Conservation (phyloP, 371 early-diverging fungal genomes). For the Actinomortierella wolfii region DNA sequence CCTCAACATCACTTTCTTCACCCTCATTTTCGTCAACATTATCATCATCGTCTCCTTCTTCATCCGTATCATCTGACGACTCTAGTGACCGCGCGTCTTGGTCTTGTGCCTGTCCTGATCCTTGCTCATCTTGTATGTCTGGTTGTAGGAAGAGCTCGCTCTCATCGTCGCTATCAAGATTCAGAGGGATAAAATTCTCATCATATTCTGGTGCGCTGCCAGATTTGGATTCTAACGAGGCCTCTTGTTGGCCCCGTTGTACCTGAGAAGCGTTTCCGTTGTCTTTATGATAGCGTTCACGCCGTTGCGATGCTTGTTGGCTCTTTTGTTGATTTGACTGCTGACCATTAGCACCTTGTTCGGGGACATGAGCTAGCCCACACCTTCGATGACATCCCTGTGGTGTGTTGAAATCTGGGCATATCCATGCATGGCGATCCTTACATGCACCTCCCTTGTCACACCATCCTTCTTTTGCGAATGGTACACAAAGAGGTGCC, state of each 20-base stretch:
- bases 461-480: constrained; percentile 65
- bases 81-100: neutral
- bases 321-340: constrained; percentile 19
- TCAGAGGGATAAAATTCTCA: constrained; percentile 41
- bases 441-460: constrained; percentile 52
- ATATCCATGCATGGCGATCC: constrained; percentile 62
- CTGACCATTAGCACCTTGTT: constrained; percentile 32
- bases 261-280: constrained; percentile 10
- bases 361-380: constrained; percentile 59
- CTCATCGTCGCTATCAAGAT: constrained; percentile 20
- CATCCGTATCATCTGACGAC: too few relatives aligned
- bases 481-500: constrained; percentile 60
- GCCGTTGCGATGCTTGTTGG: constrained; percentile 11
- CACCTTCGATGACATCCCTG: constrained; percentile 63
- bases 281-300: neutral
- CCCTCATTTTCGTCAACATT: constrained; percentile 10
- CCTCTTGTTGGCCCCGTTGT: constrained; percentile 1
- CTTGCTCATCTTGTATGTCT: too few relatives aligned
- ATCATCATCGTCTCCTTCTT: too few relatives aligned
- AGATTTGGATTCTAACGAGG: neutral
- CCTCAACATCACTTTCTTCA: constrained; percentile 22
- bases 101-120: neutral
- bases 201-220: constrained; percentile 11
- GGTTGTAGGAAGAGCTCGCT: too few relatives aligned
- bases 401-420: constrained; percentile 60